A percentile compares a stretch with the other conserved stretches of the same genome.
These are phyloP conservation scores for Monosporascus sp. DNA, from an alignment of 2,329 filamentous ascomycete species.

Conservation along the genomic window DNA sequence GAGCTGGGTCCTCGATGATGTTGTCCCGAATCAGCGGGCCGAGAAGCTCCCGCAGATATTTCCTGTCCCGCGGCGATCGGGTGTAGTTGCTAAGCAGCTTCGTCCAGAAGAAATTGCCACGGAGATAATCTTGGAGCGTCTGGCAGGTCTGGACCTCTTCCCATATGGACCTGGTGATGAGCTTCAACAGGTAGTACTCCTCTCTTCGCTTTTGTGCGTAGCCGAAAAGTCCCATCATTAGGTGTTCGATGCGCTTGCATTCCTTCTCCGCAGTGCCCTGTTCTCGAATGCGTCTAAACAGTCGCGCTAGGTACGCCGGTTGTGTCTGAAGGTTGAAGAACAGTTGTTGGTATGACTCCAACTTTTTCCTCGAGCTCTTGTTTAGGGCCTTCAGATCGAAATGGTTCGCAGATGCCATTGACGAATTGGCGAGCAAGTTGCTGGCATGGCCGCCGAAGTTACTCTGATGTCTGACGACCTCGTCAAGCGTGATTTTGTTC, in stretches of 20 bases:
- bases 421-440: constrained; percentile 78
- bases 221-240: constrained; percentile 95
- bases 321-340: constrained; percentile 98
- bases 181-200: constrained; percentile 91
- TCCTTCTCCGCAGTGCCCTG: constrained; percentile 85
- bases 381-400: constrained; percentile 97
- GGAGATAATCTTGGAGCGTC: constrained; percentile 76
- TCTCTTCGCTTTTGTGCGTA: constrained; percentile 96
- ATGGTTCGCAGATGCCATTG: constrained; percentile 82
- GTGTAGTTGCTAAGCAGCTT: constrained; percentile 84
- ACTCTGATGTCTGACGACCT: constrained; percentile 94
- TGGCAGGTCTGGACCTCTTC: constrained; percentile 76
- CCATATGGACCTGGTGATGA: constrained; percentile 74
- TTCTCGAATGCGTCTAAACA: constrained; percentile 81
- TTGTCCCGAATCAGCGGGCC: constrained; percentile 84
- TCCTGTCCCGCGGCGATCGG: constrained; percentile 84
- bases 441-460: constrained; percentile 90
- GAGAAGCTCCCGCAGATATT: constrained; percentile 82
- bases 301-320: constrained; percentile 82
- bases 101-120: constrained; percentile 89
- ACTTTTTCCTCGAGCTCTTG: constrained; percentile 90
- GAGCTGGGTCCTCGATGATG: constrained; percentile 82
- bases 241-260: constrained; percentile 81
- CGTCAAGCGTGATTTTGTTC: constrained; percentile 98
- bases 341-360: constrained; percentile 94